These are phyloP conservation scores for Cucurbita ficifolia DNA, from an alignment of 306 rosid genomes.

Conservation along the genomic window DNA sequence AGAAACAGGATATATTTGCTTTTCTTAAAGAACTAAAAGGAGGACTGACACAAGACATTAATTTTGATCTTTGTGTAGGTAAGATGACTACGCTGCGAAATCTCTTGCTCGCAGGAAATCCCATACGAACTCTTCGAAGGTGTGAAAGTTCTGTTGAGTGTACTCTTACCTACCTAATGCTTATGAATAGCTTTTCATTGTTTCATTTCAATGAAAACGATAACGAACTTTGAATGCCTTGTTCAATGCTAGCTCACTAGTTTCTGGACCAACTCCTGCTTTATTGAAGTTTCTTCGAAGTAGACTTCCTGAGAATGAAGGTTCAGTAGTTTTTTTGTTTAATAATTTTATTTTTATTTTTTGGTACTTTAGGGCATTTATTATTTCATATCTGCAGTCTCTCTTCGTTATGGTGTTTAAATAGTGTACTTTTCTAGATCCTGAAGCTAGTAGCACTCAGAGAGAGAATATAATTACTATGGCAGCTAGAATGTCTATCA, in stretches of 20 bases:
- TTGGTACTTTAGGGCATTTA: background rate
- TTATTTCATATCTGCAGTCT: background rate
- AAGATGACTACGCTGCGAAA: constrained; percentile 83
- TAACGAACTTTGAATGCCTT: background rate
- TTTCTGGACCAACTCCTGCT: constrained; percentile 71
- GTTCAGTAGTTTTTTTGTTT: constrained; percentile 7
- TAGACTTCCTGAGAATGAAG: constrained; percentile 78
- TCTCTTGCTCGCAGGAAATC: constrained; percentile 75
- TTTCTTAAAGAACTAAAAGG: background rate
- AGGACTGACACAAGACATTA: background rate
- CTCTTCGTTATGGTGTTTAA: background rate
- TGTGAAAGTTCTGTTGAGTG: constrained; percentile 14
- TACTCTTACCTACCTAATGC: background rate
- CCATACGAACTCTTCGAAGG: constrained; percentile 85
- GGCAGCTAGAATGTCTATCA: constrained; percentile 71
- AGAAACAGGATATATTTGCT: background rate
- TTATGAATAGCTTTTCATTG: background rate
- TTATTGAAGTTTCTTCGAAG: constrained; percentile 62
- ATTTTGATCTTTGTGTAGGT: constrained; percentile 34
- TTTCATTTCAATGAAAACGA: background rate
- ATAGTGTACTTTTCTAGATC: constrained; percentile 29
- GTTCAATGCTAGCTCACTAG: constrained; percentile 56
- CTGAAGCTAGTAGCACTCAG: constrained; percentile 32
- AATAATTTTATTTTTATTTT: background rate
- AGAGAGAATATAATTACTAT: constrained; percentile 53